Evolutionary conservation across 2,329 filamentous ascomycete species (phyloP), one percentile per base, ranked within the genome.

Genomic region (Fusarium sp.): DNA sequence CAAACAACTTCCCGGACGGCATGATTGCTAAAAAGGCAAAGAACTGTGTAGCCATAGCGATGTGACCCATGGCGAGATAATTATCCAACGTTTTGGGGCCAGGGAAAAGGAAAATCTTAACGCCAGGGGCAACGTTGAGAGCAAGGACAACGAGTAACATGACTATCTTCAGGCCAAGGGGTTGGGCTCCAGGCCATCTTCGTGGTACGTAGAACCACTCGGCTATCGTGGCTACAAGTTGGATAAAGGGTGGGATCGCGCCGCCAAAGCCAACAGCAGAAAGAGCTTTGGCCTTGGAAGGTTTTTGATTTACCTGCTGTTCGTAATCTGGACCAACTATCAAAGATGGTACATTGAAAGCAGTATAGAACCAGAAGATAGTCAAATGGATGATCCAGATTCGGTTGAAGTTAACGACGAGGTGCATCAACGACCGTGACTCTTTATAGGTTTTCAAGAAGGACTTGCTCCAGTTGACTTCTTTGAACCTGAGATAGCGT

Each of bases 391-490:
- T 97, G 76, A 99, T 89, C 96, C 96, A 99, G 77, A 99, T 98
- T 81, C 96, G 95, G 85, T 98, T 99, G 89, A 99, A 99, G 85
- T 99, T 99, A 80, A 95, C 92, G 60, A 98, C 80, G 83, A 98
- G 85, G 81, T 99, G 96, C 84, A 97, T 96, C 95, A 95, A 99
- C 1, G 96, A 99, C 56, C 96, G 91, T 7, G 94, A 95, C 80
- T 99, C 96, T 81, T 93, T 96, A 87, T 98, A 99, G 0, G 96
- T 99, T 88, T 99, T 99, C 89, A 99, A 99, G 83, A 99, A 99
- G 6, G 92, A 94, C 84, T 99, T 99, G 82, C 98, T 98, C 96
- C 96, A 99, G 74, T 92, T 87, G 15, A 99, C 93, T 13, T 99
- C 95, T 80, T 95, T 93, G 26, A 99, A 87, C 81, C 97, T 97